These are phyloP conservation scores for Xylariaceae sp. DNA, from an alignment of 2,329 filamentous ascomycete genomes.

Conservation along the genomic window DNA sequence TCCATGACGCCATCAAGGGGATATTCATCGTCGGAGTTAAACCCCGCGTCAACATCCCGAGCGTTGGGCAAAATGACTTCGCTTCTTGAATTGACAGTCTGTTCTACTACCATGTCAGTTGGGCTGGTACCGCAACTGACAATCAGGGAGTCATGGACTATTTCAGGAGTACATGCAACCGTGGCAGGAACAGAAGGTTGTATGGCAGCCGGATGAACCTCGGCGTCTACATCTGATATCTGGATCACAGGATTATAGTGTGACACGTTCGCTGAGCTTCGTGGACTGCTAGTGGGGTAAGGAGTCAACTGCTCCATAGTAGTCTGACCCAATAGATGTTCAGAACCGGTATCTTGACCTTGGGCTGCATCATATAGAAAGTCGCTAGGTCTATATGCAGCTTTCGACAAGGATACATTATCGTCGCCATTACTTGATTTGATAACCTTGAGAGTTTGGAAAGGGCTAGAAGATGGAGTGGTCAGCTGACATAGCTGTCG, in stretches of 20 bases:
- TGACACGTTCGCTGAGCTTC: background rate
- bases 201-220: background rate
- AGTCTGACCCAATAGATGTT: constrained; percentile 7
- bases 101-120: background rate
- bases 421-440: constrained; percentile 13
- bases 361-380: background rate
- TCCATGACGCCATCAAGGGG: constrained; percentile 30
- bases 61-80: background rate
- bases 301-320: constrained; percentile 23
- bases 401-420: background rate
- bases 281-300: constrained; percentile 6
- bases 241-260: background rate
- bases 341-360: background rate
- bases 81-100: background rate
- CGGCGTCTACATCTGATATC: background rate
- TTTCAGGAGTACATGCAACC: background rate
- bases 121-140: background rate
- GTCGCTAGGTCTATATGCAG: background rate
- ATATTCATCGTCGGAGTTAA: constrained; percentile 27
- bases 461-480: constrained; percentile 16
- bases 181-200: background rate
- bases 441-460: constrained; percentile 25
- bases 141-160: background rate
- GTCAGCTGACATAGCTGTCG: constrained; percentile 10
- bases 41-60: background rate